These are phyloP conservation scores for Hericium rajendrae DNA, from an alignment of 768 basidiomycete species.

Conservation along the genomic window DNA sequence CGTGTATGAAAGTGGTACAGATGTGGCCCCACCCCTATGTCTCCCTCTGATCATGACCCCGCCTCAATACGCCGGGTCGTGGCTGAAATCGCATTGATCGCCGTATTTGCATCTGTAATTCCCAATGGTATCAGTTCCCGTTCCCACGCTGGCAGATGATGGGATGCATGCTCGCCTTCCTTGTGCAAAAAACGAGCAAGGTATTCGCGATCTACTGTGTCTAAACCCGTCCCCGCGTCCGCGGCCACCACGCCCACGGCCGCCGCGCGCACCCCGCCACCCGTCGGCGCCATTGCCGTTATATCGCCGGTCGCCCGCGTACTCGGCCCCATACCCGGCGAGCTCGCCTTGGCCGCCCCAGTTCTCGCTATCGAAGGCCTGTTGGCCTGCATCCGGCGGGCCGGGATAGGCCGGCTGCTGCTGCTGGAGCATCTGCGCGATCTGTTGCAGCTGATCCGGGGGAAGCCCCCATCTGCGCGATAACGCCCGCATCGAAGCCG, in stretches of 20 bases:
- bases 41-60: not conserved
- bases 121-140: slow-evolving; percentile 32
- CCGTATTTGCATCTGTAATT: slow-evolving; percentile 80
- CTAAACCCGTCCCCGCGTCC: slow-evolving; percentile 57
- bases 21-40: not conserved
- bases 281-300: slow-evolving; percentile 16
- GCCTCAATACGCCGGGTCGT: slow-evolving; percentile 32
- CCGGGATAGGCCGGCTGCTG: slow-evolving; percentile 14
- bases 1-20: too few relatives aligned
- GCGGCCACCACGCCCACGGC: slow-evolving; percentile 37
- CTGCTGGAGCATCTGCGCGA: slow-evolving; percentile 12
- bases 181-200: slow-evolving; percentile 84
- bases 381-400: not conserved
- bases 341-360: slow-evolving; percentile 1
- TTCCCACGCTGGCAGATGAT: slow-evolving; percentile 17
- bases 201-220: slow-evolving; percentile 71
- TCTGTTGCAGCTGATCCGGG: slow-evolving; percentile 15
- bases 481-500: slow-evolving; percentile 6
- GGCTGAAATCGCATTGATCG: slow-evolving; percentile 80
- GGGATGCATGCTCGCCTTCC: slow-evolving; percentile 79
- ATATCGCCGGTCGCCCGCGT: slow-evolving; percentile 14
- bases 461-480: slow-evolving; percentile 7
- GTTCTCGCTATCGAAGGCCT: not conserved
- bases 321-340: slow-evolving; percentile 10
- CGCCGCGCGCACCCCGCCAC: slow-evolving; percentile 37